phyloP scores from a whole-genome alignment of 306 rosid species.

The Leucaena leucocephala region DNA sequence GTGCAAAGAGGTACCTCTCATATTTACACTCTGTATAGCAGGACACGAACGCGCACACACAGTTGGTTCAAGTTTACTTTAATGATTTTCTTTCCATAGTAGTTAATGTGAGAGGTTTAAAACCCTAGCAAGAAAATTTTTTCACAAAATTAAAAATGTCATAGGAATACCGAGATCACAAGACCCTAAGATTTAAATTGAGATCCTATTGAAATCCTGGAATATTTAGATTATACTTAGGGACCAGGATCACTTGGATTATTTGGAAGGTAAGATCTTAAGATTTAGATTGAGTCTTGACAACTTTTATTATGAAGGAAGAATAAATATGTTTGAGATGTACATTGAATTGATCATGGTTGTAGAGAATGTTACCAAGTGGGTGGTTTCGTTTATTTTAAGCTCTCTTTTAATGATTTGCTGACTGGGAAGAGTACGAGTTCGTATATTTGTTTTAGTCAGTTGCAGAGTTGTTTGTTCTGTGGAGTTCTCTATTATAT shows the following conservation, averaged over 20 bases:
- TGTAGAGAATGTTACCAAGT: neutral
- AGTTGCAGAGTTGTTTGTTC: neutral
- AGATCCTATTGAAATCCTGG: neutral
- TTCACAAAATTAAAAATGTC: neutral
- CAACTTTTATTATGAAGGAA: too few species aligned
- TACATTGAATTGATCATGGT: neutral
- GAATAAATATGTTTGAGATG: neutral
- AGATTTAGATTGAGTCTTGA: too few species aligned
- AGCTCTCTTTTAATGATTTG: neutral
- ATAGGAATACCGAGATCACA: neutral
- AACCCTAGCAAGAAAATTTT: neutral
- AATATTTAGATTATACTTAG: too few species aligned
- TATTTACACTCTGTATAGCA: neutral
- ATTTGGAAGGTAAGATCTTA: too few species aligned
- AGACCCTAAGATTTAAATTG: neutral
- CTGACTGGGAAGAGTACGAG: neutral
- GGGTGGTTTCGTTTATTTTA: neutral
- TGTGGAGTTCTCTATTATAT: neutral
- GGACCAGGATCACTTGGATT: too few species aligned
- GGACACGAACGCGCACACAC: too few species aligned
- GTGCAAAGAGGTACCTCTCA: slow-evolving; percentile 81
- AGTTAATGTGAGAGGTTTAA: neutral
- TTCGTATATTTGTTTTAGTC: neutral
- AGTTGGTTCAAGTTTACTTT: neutral
- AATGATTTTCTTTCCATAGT: neutral